Conservation (phyloP, 495 filamentous ascomycete genomes). For the Venustampulla echinocandica region DNA sequence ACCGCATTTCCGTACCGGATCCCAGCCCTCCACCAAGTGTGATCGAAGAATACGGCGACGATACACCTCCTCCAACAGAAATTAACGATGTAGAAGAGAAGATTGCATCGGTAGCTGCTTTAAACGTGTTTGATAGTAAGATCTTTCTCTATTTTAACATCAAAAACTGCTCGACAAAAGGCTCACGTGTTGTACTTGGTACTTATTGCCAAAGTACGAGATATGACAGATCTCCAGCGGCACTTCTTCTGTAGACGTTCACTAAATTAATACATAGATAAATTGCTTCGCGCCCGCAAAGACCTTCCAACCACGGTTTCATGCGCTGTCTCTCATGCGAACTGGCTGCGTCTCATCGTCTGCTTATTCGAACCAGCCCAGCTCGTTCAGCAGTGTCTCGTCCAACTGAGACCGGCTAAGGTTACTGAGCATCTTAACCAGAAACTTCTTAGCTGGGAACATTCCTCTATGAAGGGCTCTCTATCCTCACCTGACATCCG, state of each 20-base stretch:
- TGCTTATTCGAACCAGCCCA: conserved; percentile 14
- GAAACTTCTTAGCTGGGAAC: conserved; percentile 30
- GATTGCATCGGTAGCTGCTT: background rate
- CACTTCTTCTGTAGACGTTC: background rate
- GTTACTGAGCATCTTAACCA: conserved; percentile 39
- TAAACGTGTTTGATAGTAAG: conserved; percentile 14
- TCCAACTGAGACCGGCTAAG: conserved; percentile 12
- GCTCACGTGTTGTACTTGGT: too few species aligned
- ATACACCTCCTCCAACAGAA: conserved; percentile 17
- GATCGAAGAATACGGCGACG: conserved; percentile 11
- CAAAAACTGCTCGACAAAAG: too few species aligned
- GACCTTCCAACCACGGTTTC: conserved; percentile 19
- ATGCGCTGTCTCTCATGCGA: conserved; percentile 7
- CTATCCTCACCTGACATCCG: conserved; percentile 15
- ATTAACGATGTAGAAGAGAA: conserved; percentile 9
- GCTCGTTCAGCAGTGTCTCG: conserved; percentile 22
- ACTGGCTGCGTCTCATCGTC: conserved; percentile 6
- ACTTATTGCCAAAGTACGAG: too few species aligned
- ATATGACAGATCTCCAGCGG: too few species aligned
- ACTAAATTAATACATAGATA: conserved; percentile 13
- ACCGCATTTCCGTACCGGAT: conserved; percentile 6
- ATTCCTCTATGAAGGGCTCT: conserved; percentile 20
- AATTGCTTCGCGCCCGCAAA: conserved; percentile 21
- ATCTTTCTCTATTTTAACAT: too few species aligned
- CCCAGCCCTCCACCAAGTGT: conserved; percentile 6